Base-by-base conservation (phyloP, 176 grass and related monocot genomes). In the Musa troglodytarum region DNA sequence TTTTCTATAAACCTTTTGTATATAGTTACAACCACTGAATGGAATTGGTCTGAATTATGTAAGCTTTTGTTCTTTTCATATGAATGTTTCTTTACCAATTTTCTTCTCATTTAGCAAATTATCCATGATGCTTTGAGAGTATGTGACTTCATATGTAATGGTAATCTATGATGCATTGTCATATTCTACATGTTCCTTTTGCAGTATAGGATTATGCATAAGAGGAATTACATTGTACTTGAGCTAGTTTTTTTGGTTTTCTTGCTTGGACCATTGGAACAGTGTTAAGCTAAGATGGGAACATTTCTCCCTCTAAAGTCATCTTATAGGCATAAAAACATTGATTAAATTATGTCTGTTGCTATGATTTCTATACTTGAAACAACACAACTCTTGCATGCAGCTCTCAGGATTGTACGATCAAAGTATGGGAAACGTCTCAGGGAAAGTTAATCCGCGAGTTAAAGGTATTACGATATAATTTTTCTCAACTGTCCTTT, bases 341-440 rank as follows among this genome's bases (percentile, higher is more conserved):
- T 17, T 62, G 15, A 19, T 62, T 5, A 17, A 62, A 1, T 62
- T 62, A 19, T 62, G 14, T 62, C 13, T 62, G 15, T n/a, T 21
- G 1, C 57, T 68, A 26, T 68, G 11, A 14, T 25, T 29, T 5
- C 14, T 73, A 12, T 73, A 24, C 17, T 73, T 21, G 20, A 73
- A 53, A 23, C 14, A 4, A 23, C 9, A 54, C 26, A 70, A 80
- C 55, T 81, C 21, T 70, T 52, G 25, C 2, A 68, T 62, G 81
- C 83, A 98, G 95, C 76, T 98, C 95, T 73, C 88, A 98, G 88
- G 95, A 98, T 89, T 93, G 95, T 73, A 87, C 21, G 64, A 98
- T 93, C 77, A 98, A 98, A 91, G 95, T 98, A 57, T 98, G 90
- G 94, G 90, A 93, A 87, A 98, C 90, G 65, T 69, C 88, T 66